phyloP scores from a whole-genome alignment of 331 rosid genomes.

The Rosa hybrid region DNA sequence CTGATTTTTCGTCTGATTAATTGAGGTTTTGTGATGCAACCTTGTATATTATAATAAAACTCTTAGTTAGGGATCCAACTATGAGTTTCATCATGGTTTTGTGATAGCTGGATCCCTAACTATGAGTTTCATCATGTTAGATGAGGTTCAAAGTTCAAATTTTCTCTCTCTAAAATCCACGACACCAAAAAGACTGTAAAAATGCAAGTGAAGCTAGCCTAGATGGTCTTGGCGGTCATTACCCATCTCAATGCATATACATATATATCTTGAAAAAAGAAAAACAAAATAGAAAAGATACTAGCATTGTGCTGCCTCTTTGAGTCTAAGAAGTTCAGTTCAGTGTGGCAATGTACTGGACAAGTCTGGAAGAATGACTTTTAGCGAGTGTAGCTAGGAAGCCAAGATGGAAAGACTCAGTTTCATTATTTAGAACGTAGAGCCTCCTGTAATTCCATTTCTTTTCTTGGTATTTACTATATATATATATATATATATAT shows the following conservation, averaged over 20 bases:
- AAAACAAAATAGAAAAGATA: background rate
- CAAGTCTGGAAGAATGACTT: background rate
- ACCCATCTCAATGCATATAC: background rate
- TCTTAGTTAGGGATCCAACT: too few relatives aligned
- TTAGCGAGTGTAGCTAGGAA: too few relatives aligned
- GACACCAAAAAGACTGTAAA: background rate
- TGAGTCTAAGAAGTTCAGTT: background rate
- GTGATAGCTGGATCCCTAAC: too few relatives aligned
- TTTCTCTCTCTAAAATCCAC: background rate
- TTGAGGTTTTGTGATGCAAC: too few relatives aligned
- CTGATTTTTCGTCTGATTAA: too few relatives aligned
- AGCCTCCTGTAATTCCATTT: background rate
- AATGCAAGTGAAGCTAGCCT: background rate
- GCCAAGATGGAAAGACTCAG: background rate
- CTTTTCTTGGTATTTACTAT: background rate
- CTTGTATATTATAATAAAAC: too few relatives aligned
- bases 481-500: too few relatives aligned
- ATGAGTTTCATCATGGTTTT: background rate
- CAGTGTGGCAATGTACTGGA: background rate
- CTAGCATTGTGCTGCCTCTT: background rate
- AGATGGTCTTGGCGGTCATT: too few relatives aligned
- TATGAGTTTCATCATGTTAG: background rate
- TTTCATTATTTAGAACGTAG: background rate
- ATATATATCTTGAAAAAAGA: background rate
- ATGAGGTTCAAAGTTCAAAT: background rate